Conservation (phyloP, 2,329 filamentous ascomycete genomes). For the Ophiostoma sp. region DNA sequence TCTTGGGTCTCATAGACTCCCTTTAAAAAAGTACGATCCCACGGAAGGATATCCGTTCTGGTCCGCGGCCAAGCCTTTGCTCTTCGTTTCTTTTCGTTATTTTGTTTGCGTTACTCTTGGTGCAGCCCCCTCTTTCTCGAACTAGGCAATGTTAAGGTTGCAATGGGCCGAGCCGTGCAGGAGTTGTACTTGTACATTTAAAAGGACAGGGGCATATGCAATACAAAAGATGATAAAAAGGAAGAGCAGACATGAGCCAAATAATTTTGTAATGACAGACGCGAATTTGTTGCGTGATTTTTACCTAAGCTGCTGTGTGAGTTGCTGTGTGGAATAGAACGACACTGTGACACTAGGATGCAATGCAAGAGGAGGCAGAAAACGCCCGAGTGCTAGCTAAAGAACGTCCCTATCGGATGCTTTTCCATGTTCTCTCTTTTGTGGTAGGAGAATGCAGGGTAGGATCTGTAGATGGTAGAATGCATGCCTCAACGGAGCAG, state of each 20-base stretch:
- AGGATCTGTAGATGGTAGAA: background rate
- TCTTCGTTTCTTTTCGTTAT: background rate
- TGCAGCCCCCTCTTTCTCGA: background rate
- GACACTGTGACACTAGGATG: background rate
- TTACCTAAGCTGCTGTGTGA: background rate
- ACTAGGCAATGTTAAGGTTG: background rate
- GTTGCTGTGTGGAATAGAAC: background rate
- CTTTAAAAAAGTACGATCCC: no score
- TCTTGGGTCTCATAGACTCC: background rate
- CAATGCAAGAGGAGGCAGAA: background rate
- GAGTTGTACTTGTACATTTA: background rate
- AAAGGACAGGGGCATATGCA: background rate
- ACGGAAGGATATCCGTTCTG: background rate
- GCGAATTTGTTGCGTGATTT: background rate
- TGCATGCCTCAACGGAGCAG: background rate
- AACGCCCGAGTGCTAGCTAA: background rate
- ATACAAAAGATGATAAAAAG: background rate
- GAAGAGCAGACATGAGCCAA: background rate
- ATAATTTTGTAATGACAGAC: background rate
- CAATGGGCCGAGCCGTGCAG: constrained; percentile 1
- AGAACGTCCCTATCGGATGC: background rate
- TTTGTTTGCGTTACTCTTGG: background rate
- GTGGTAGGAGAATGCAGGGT: background rate
- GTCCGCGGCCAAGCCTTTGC: background rate
- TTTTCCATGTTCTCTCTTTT: background rate